Percentiles rank a stretch among this genome's conserved stretches.
Conservation (phyloP, 2,329 filamentous ascomycete genomes). For the Claviceps humidiphila region DNA sequence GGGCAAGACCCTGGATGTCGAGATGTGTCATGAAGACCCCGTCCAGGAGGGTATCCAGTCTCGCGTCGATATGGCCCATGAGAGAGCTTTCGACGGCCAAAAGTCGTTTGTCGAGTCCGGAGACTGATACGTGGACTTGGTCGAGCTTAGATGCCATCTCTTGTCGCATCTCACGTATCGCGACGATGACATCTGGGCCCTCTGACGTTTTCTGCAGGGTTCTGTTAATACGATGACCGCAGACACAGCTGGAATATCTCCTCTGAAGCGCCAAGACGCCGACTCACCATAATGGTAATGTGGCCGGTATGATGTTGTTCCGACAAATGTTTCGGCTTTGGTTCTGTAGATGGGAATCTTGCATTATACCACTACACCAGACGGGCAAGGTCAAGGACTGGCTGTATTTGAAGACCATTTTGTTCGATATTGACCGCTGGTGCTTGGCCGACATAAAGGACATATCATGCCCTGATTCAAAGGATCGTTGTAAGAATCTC, state of each 20-base stretch:
- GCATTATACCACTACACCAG: background rate
- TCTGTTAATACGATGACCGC: background rate
- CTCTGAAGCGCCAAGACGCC: background rate
- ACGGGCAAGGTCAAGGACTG: background rate
- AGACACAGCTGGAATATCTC: too few relatives aligned
- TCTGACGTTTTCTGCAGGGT: background rate
- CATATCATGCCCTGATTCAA: too few relatives aligned
- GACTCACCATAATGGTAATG: background rate
- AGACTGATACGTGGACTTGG: background rate
- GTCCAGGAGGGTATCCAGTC: background rate
- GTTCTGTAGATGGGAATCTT: background rate
- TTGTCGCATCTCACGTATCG: background rate
- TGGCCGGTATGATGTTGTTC: background rate
- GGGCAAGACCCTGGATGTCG: slow-evolving; percentile 1
- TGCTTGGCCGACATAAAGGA: too few relatives aligned
- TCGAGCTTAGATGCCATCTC: background rate
- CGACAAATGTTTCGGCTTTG: background rate
- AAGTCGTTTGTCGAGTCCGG: background rate
- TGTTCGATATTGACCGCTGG: background rate
- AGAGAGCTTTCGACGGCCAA: background rate
- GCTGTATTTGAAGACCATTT: background rate
- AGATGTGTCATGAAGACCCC: background rate
- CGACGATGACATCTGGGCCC: background rate
- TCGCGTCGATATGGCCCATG: background rate
- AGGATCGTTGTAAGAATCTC: too few relatives aligned